Conservation (phyloP, 2,329 filamentous ascomycete genomes). For the Colletotrichum neosansevieriae region DNA sequence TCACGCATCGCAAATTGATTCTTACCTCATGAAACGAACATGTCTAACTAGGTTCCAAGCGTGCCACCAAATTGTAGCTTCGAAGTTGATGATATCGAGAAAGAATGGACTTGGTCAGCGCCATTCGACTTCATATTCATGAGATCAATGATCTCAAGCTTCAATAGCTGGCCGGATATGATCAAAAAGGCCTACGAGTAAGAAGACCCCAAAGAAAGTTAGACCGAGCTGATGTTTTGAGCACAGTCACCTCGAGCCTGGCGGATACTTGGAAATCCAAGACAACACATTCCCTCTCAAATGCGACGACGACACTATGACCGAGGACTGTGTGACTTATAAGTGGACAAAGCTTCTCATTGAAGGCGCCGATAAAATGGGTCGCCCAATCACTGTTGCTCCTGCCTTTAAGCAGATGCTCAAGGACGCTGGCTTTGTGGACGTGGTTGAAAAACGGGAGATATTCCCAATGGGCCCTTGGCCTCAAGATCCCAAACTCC, state of each 20-base stretch:
- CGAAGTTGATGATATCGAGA: too few relatives aligned
- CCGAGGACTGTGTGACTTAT: neutral
- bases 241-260: constrained; percentile 28
- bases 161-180: too few relatives aligned
- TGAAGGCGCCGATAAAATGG: constrained; percentile 49
- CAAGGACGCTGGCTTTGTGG: constrained; percentile 45
- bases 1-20: too few relatives aligned
- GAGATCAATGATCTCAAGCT: too few relatives aligned
- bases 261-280: constrained; percentile 35
- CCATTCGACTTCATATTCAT: too few relatives aligned
- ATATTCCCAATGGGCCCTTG: constrained; percentile 49
- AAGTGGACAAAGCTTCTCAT: constrained; percentile 49
- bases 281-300: constrained; percentile 15
- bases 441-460: constrained; percentile 45
- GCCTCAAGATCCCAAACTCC: constrained; percentile 47
- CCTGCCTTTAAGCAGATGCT: constrained; percentile 46
- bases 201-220: too few relatives aligned
- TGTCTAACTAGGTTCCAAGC: too few relatives aligned
- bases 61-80: too few relatives aligned
- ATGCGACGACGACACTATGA: constrained; percentile 40
- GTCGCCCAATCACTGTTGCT: constrained; percentile 55
- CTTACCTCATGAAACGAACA: too few relatives aligned
- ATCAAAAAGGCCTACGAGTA: too few relatives aligned
- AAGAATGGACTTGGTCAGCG: too few relatives aligned
- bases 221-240: too few relatives aligned